These are phyloP conservation scores for Notholithocarpus densiflorus DNA, from an alignment of 306 rosid species.

Conservation along the genomic window DNA sequence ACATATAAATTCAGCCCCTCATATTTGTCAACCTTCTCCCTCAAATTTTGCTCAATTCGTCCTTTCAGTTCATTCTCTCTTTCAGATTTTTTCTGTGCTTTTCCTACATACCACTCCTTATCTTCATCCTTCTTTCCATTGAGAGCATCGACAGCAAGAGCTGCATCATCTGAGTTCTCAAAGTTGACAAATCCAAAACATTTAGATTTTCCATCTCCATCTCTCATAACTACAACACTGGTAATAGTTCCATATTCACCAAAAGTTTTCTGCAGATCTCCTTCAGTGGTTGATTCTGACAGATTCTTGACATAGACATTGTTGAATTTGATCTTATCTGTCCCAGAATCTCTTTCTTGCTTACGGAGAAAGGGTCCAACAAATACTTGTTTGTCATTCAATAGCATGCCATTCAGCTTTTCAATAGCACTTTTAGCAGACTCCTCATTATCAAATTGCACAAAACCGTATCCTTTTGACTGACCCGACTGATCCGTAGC, in stretches of 20 bases:
- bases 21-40: constrained; percentile 53
- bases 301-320: constrained; percentile 64
- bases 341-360: constrained; percentile 56
- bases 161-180: constrained; percentile 63
- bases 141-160: constrained; percentile 57
- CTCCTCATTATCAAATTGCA: constrained; percentile 58
- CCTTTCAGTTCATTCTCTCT: constrained; percentile 65
- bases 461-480: constrained; percentile 63
- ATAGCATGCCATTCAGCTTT: constrained; percentile 66
- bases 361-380: constrained; percentile 65
- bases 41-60: constrained; percentile 53
- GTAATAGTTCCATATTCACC: constrained; percentile 28
- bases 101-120: constrained; percentile 75
- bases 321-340: constrained; percentile 42
- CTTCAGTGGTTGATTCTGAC: constrained; percentile 52
- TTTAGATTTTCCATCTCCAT: constrained; percentile 60
- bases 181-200: constrained; percentile 79
- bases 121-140: constrained; percentile 58
- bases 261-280: constrained; percentile 37
- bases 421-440: constrained; percentile 66
- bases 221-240: constrained; percentile 60
- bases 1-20: constrained; percentile 68
- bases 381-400: constrained; percentile 62
- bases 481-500: constrained; percentile 37
- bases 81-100: constrained; percentile 62